These are phyloP conservation scores for Tuber melanosporum DNA, from an alignment of 495 filamentous ascomycete species.

Conservation along the genomic window DNA sequence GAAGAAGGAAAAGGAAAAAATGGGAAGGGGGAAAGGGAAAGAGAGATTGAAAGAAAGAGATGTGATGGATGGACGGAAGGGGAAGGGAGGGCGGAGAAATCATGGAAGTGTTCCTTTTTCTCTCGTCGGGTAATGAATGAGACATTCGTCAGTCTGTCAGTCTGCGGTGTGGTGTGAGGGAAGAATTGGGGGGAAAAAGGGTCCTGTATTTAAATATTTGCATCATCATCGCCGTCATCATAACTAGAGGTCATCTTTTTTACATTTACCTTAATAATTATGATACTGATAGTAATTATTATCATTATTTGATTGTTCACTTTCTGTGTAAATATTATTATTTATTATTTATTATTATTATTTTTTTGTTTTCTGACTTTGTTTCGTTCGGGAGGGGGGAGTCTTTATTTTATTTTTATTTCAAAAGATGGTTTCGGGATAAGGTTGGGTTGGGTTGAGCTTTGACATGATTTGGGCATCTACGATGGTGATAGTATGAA, in stretches of 20 bases:
- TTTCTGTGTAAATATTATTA: neutral
- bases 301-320: neutral
- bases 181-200: neutral
- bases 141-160: neutral
- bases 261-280: neutral
- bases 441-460: neutral
- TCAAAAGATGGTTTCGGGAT: neutral
- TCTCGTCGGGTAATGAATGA: conserved; percentile 19
- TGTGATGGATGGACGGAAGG: conserved; percentile 20
- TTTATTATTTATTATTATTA: too few relatives aligned
- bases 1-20: neutral
- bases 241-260: conserved; percentile 5
- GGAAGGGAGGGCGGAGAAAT: conserved; percentile 6
- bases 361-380: neutral
- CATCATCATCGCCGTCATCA: neutral
- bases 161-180: neutral
- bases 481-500: neutral
- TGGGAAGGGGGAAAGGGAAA: neutral
- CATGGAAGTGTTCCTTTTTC: conserved; percentile 41
- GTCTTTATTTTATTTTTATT: neutral
- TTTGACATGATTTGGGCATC: neutral
- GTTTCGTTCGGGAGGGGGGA: neutral
- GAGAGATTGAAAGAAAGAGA: neutral
- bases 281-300: neutral
- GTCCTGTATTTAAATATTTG: conserved; percentile 4